Percentiles rank a stretch among this genome's conserved stretches.
phyloP scores from a whole-genome alignment of 2,329 filamentous ascomycete species.

The Orbilia oligospora region DNA sequence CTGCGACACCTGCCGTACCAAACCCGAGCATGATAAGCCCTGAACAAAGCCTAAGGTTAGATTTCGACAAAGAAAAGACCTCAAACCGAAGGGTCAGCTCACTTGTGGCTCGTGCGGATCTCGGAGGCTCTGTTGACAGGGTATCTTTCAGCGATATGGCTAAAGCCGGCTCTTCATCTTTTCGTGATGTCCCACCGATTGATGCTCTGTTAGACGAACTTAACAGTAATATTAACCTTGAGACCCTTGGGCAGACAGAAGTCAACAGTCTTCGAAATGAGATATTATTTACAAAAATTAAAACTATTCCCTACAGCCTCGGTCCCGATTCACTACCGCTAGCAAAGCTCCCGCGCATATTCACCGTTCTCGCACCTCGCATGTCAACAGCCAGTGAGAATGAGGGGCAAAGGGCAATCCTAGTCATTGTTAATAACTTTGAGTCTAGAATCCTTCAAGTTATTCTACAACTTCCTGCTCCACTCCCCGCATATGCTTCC shows the following conservation, averaged over 20 bases:
- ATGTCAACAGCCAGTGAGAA: constrained; percentile 55
- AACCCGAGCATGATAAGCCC: constrained; percentile 80
- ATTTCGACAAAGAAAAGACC: constrained; percentile 71
- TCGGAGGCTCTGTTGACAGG: constrained; percentile 87
- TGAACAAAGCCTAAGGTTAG: constrained; percentile 79
- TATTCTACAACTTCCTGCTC: constrained; percentile 53
- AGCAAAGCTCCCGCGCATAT: constrained; percentile 48
- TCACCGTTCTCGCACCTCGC: constrained; percentile 48
- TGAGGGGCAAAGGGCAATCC: constrained; percentile 56
- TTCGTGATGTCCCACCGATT: constrained; percentile 75
- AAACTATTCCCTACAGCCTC: constrained; percentile 75
- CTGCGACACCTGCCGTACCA: constrained; percentile 77
- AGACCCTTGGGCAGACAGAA: constrained; percentile 74
- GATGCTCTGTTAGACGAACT: constrained; percentile 80
- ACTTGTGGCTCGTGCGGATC: constrained; percentile 85
- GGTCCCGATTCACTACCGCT: constrained; percentile 65
- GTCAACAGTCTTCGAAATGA: constrained; percentile 81
- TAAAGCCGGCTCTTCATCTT: constrained; percentile 78
- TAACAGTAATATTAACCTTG: constrained; percentile 71
- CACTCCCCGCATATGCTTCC: constrained; percentile 69
- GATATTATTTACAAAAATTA: constrained; percentile 79
- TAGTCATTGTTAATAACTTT: constrained; percentile 54
- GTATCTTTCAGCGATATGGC: constrained; percentile 82
- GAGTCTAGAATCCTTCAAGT: constrained; percentile 57
- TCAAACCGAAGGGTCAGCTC: constrained; percentile 89